Conservation (phyloP, 2,329 filamentous ascomycete genomes). For the Colletotrichum godetiae region DNA sequence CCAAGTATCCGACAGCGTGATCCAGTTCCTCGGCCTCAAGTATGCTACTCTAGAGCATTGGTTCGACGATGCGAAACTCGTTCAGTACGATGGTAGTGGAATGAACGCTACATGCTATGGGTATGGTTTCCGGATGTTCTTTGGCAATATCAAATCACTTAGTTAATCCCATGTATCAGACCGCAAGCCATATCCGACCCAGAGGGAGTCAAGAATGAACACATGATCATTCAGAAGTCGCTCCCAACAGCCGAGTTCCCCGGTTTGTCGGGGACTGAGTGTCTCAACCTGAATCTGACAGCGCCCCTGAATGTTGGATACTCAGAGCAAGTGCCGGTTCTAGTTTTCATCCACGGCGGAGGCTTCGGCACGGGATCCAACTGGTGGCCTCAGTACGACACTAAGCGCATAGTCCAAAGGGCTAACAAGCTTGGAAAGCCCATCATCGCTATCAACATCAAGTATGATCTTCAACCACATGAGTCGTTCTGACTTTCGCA, state of each 20-base stretch:
- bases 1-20: constrained; percentile 16
- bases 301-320: constrained; percentile 46
- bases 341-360: constrained; percentile 65
- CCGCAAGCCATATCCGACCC: constrained; percentile 52
- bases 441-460: constrained; percentile 57
- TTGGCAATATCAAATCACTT: neutral
- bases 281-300: constrained; percentile 64
- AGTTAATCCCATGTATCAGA: constrained; percentile 30
- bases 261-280: constrained; percentile 58
- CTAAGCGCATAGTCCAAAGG: constrained; percentile 55
- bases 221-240: constrained; percentile 59
- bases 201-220: constrained; percentile 56
- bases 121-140: constrained; percentile 38
- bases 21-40: constrained; percentile 39
- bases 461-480: constrained; percentile 43
- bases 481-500: neutral
- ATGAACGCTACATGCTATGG: constrained; percentile 49
- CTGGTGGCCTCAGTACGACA: constrained; percentile 64
- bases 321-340: constrained; percentile 55
- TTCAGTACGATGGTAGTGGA: constrained; percentile 17
- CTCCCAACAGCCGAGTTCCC: constrained; percentile 50
- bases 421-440: constrained; percentile 55
- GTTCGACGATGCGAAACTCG: constrained; percentile 33
- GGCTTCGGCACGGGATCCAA: constrained; percentile 60
- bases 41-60: constrained; percentile 38